Evolutionary conservation across 2,329 filamentous ascomycete genomes (phyloP).

Genomic region (Ophiostoma tasmaniense): DNA sequence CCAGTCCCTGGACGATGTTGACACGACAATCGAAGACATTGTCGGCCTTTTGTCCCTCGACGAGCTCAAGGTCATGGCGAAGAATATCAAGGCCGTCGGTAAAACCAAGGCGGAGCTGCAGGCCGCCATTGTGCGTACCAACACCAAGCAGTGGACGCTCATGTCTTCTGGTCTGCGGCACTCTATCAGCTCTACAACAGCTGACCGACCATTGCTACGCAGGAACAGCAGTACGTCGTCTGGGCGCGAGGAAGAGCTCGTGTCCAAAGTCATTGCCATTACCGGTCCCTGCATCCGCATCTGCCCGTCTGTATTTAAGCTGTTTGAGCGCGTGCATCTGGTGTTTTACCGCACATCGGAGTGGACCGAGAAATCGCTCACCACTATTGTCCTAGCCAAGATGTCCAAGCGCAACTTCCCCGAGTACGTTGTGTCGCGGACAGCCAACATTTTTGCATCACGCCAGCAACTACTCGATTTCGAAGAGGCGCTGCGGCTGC

Average conservation of each 20-base stretch:
- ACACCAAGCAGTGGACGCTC: conserved; percentile 67
- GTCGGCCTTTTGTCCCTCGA: conserved; percentile 74
- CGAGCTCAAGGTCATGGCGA: conserved; percentile 76
- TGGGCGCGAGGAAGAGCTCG: conserved; percentile 2
- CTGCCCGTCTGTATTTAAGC: conserved; percentile 59
- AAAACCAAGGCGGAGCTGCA: conserved; percentile 80
- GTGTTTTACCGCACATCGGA: conserved; percentile 94
- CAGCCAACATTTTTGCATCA: conserved; percentile 77
- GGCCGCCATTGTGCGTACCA: conserved; percentile 62
- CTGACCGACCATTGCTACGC: background rate
- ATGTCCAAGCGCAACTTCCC: conserved; percentile 85
- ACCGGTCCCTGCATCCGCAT: conserved; percentile 81
- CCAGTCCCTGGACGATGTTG: conserved; percentile 63
- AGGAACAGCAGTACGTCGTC: conserved; percentile 24
- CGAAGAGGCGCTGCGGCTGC: conserved; percentile 73
- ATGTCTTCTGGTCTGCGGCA: conserved; percentile 38
- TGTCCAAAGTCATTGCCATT: conserved; percentile 51
- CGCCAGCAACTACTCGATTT: conserved; percentile 74
- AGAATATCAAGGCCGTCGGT: conserved; percentile 76
- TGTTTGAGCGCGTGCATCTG: conserved; percentile 90
- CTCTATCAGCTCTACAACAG: background rate
- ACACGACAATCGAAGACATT: conserved; percentile 74
- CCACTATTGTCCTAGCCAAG: conserved; percentile 86
- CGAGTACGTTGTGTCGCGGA: conserved; percentile 80
- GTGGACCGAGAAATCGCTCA: conserved; percentile 96